phyloP scores from a whole-genome alignment of 83 land plant genomes.

The Diphasiastrum complanatum region DNA sequence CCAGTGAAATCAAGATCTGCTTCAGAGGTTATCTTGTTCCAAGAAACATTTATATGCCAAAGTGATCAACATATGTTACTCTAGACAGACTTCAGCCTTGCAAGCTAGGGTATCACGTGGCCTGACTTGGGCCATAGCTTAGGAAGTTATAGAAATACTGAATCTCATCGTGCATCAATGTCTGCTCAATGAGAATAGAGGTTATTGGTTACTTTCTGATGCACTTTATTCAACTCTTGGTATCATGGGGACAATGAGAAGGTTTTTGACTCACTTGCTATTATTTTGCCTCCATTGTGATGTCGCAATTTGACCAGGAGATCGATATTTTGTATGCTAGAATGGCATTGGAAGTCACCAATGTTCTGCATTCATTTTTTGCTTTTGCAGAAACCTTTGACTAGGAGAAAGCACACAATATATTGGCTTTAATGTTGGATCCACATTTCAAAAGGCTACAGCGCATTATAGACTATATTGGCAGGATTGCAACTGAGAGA shows the following conservation, averaged over 20 bases:
- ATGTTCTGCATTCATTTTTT: constrained; percentile 3
- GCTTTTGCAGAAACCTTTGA: constrained; percentile 6
- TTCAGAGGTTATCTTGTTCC: constrained; percentile 15
- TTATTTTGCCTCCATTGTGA: constrained; percentile 1
- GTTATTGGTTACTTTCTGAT: constrained; percentile 14
- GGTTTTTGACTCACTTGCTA: neutral
- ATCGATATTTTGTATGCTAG: constrained; percentile 10
- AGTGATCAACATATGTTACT: constrained; percentile 3
- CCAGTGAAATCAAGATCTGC: constrained; percentile 10
- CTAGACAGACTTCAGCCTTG: constrained; percentile 2
- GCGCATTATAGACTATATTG: constrained; percentile 10
- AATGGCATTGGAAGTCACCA: constrained; percentile 7
- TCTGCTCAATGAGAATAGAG: constrained; percentile 2
- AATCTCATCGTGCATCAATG: constrained; percentile 8
- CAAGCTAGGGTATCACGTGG: neutral
- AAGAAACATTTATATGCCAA: constrained; percentile 12
- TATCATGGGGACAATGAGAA: constrained; percentile 2
- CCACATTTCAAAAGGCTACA: constrained; percentile 12
- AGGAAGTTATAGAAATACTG: constrained; percentile 9
- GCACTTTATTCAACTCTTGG: constrained; percentile 4
- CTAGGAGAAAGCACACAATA: constrained; percentile 8
- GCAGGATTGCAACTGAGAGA: constrained; percentile 4
- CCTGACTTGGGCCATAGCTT: constrained; percentile 14
- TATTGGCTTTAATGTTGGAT: constrained; percentile 17
- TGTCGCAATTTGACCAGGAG: constrained; percentile 8